Conservation (phyloP, 371 early-diverging fungal genomes). For the Entomophthora muscae region DNA sequence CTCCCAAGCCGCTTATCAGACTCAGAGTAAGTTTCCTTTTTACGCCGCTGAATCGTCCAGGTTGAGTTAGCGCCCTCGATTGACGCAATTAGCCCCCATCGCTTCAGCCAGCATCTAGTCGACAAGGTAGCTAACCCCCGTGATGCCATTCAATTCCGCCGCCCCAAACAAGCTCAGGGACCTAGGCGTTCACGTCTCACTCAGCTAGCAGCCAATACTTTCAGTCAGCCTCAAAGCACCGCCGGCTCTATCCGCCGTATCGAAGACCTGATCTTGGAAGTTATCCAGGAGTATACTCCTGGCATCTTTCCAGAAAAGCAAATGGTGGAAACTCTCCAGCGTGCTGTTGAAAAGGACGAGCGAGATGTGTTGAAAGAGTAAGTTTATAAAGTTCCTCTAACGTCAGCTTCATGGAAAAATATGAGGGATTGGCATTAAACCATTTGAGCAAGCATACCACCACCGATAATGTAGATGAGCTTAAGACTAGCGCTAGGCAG, state of each 20-base stretch:
- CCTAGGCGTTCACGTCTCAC: too few species aligned
- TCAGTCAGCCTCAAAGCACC: conserved; percentile 46
- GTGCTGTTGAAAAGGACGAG: conserved; percentile 82
- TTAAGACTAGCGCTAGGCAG: too few species aligned
- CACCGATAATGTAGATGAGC: too few species aligned
- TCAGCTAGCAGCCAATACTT: conserved; percentile 15
- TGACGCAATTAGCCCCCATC: conserved; percentile 62
- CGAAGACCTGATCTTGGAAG: conserved; percentile 56
- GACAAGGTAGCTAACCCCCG: conserved; percentile 86
- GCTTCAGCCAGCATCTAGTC: conserved; percentile 68
- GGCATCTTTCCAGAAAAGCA: conserved; percentile 58
- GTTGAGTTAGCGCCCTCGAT: conserved; percentile 75
- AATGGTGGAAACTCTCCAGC: conserved; percentile 53
- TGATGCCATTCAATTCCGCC: conserved; percentile 73
- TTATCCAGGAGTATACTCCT: conserved; percentile 40
- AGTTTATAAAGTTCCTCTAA: too few species aligned
- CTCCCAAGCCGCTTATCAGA: too few species aligned
- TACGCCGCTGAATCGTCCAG: conserved; percentile 12
- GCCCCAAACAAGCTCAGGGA: conserved; percentile 11
- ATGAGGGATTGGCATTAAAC: too few species aligned
- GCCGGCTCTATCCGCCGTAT: too few species aligned
- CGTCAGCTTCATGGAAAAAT: too few species aligned
- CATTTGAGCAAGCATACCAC: too few species aligned
- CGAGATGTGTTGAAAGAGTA: conserved; percentile 48
- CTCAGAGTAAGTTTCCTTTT: too few species aligned